Evolutionary conservation across 129 eudicot genomes (phyloP).

Genomic region (Sambucus nigra): DNA sequence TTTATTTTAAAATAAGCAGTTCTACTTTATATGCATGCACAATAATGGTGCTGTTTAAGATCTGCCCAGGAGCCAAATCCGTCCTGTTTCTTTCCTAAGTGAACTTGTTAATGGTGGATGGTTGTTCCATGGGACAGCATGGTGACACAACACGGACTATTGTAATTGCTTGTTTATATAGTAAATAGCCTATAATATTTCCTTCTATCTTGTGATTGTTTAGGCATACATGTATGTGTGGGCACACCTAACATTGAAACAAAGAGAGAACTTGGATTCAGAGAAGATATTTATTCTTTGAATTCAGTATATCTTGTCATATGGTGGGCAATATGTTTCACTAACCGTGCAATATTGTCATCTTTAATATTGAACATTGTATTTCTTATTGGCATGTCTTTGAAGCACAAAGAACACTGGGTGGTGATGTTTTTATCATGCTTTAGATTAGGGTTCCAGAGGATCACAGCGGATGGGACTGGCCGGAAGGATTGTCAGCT

Average conservation of each 20-base stretch:
- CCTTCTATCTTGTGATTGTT: too few relatives aligned
- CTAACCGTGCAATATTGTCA: conserved; percentile 1
- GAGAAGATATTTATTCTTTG: neutral
- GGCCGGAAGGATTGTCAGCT: conserved; percentile 59
- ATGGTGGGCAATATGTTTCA: neutral
- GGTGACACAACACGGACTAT: too few relatives aligned
- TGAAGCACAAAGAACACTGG: conserved; percentile 45
- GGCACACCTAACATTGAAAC: neutral
- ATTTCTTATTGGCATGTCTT: conserved; percentile 41
- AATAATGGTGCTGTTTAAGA: too few relatives aligned
- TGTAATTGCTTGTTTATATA: too few relatives aligned
- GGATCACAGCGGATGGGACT: conserved; percentile 69
- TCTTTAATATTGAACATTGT: conserved; percentile 22
- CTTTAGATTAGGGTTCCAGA: conserved; percentile 68
- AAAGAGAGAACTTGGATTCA: neutral
- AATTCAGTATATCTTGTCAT: neutral
- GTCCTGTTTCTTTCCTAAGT: too few relatives aligned
- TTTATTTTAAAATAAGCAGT: too few relatives aligned
- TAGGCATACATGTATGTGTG: too few relatives aligned
- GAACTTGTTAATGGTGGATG: too few relatives aligned
- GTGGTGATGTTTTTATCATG: conserved; percentile 58
- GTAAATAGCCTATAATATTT: too few relatives aligned
- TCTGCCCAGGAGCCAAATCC: too few relatives aligned
- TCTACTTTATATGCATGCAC: too few relatives aligned
- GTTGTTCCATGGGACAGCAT: too few relatives aligned